Evolutionary conservation across 2,329 filamentous ascomycete genomes (phyloP), one percentile per base, ranked within the genome.

Genomic region (Cercospora sojina): DNA sequence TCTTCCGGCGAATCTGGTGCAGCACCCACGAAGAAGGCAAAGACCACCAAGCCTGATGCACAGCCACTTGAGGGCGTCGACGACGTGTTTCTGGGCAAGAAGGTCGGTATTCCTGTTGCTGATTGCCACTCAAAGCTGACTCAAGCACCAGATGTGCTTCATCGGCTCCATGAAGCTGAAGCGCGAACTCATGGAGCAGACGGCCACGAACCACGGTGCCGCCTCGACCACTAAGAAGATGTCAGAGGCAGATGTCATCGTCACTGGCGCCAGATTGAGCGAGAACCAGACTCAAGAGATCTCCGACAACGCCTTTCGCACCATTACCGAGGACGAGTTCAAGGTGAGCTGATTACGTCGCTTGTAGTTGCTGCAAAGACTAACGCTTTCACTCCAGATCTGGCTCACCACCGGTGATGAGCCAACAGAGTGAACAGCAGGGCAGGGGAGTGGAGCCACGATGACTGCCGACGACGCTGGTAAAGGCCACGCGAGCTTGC

Each of bases 251-350:
- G 66, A 67, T 59, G 56, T 55, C 18, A 56, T 71, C 49, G 65
- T 71, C 35, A 62, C 67, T 10, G 67, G 69, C 7, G 35, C 56
- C 20, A 63, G 65, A 41, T 31, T 71, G 59, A 69, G 71, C 16
- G 43, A 66, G 29, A 68, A 65, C 51, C 71, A 72, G 64, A 47
- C 69, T 5, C 65, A 68, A 18, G 68, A 70, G 59, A 68, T 71
- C 49, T 55, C 56, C n/a, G 62, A 68, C 23, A 62, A 67, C 20
- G 57, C 57, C 38, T 56, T 66, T 12, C 27, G 35, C 20, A 72
- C 68, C 23, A 59, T 71, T 20, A 69, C 56, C 20, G 68, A 72
- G 60, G 59, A 62, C 16, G 65, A 67, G 20, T 71, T 71, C 62
- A 63, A 63, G 60, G 60, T 63, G 35, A 56, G 60, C 18, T 23